Evolutionary conservation across 1,284 basidiomycete genomes (phyloP), one percentile per base, ranked within the genome.

Genomic region (Puccinia coronata): DNA sequence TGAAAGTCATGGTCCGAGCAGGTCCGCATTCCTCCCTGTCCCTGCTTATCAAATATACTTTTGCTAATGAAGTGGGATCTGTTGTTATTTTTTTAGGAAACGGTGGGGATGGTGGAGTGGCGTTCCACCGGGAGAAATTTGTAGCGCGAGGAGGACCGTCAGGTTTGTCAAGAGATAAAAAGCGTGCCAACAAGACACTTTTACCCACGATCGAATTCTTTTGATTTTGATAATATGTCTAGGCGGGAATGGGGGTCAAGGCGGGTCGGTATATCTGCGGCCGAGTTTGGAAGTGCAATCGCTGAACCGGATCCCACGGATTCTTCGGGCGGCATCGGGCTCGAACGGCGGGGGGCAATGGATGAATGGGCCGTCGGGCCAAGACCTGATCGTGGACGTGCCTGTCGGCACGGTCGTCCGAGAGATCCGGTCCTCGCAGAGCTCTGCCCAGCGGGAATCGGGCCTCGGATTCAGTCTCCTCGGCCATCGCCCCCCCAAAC

Each of bases 371-470:
- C 89, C 89, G 82, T 89, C 90, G 76, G 93, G 91, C 0, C 85
- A 89, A 1, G 93, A 95, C 18, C 88, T 91, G 2, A 87, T 94
- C 53, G 89, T 98, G 77, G 88, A 89, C 51, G 94, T 98, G 0
- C 96, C 95, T 0, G 87, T 96, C 0, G 95, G 95, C 0, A 98
- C 95, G 0, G 90, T 97, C 80, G 91, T 98, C 5, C 90, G 90
- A 49, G 92, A 96, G 84, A 88, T 73, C 95, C 55, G 88, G 90
- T 31, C 81, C 61, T 34, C 87, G 88, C 43, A 89, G 88, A 82
- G 90, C 92, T 85, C 89, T 89, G 83, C 91, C 90, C 89, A 92
- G 92, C 84, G 88, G 88, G 0, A 89, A 92, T 85, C 90, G 91
- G 76, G 84, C 85, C 39, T 65, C 25, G 59, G 41, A 39, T 81